Conservation (phyloP, 306 rosid species). For the Hippophae gyantsensis region DNA sequence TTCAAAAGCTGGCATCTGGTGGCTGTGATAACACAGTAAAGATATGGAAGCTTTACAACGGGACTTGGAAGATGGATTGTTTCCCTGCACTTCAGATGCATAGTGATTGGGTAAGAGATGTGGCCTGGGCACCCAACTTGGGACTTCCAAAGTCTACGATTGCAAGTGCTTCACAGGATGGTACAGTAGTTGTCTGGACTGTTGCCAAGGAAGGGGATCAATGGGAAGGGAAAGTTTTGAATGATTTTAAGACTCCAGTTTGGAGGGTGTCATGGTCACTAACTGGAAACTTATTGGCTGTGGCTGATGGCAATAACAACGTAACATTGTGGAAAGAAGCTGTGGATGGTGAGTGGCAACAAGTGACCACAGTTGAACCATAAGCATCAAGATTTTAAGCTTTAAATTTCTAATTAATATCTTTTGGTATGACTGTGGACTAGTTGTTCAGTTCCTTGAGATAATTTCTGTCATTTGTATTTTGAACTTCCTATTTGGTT, state of each 20-base stretch:
- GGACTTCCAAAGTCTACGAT: slow-evolving; percentile 18
- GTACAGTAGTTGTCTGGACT: slow-evolving; percentile 74
- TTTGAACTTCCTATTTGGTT: no score
- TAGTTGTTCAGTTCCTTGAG: no score
- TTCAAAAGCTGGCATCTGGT: slow-evolving; percentile 83
- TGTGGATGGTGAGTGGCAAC: slow-evolving; percentile 53
- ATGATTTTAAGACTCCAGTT: slow-evolving; percentile 50
- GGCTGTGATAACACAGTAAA: slow-evolving; percentile 86
- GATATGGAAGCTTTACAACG: slow-evolving; percentile 75
- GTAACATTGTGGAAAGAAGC: no score
- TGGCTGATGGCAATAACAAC: no score
- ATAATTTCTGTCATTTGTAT: no score
- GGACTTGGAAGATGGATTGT: slow-evolving; percentile 84
- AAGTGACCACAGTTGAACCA: slow-evolving; percentile 68
- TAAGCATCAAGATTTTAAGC: slow-evolving; percentile 35
- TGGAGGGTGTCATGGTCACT: no score
- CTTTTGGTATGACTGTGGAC: no score
- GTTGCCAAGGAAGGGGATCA: slow-evolving; percentile 75
- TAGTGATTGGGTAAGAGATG: slow-evolving; percentile 77
- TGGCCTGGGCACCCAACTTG: slow-evolving; percentile 95
- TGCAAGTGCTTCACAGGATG: slow-evolving; percentile 30
- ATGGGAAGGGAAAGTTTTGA: slow-evolving; percentile 73
- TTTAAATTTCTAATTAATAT: no score
- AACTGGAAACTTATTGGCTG: no score
- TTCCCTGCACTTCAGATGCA: slow-evolving; percentile 83